phyloP scores from a whole-genome alignment of 179 eudicot species.

The Beta macrorhiza region DNA sequence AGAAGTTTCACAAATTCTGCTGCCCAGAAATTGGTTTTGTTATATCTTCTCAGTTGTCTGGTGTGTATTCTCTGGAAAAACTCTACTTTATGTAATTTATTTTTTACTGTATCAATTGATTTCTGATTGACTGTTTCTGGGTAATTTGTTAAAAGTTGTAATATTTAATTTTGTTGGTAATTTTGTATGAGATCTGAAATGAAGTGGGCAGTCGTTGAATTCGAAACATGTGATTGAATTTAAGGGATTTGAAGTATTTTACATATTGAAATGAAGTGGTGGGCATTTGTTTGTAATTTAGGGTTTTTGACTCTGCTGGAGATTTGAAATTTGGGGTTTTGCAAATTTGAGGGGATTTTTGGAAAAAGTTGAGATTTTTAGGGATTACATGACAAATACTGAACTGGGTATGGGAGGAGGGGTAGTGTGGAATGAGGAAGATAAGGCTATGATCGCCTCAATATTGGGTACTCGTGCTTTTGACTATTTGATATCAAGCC shows the following conservation, averaged over 20 bases:
- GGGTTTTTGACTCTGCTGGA: conserved; percentile 26
- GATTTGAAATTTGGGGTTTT: conserved; percentile 20
- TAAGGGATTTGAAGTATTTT: conserved; percentile 17
- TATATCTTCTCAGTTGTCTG: neutral
- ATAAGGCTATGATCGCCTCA: conserved; percentile 61
- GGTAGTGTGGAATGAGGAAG: conserved; percentile 55
- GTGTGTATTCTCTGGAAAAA: conserved; percentile 10
- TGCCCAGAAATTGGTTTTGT: neutral
- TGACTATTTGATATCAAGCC: conserved; percentile 65
- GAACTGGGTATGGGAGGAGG: conserved; percentile 46
- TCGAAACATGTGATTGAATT: conserved; percentile 6
- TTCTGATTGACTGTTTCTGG: conserved; percentile 26
- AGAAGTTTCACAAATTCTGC: conserved; percentile 7
- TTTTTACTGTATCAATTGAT: neutral
- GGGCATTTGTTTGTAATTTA: conserved; percentile 22
- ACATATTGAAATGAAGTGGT: conserved; percentile 19
- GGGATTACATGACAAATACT: conserved; percentile 29
- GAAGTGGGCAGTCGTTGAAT: conserved; percentile 24
- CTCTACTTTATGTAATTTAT: neutral
- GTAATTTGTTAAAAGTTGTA: neutral
- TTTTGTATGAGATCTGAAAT: conserved; percentile 31
- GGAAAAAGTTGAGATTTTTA: neutral
- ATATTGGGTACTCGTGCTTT: conserved; percentile 77
- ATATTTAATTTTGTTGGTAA: neutral
- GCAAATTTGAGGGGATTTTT: neutral